phyloP scores from a whole-genome alignment of 1,284 basidiomycete species.

The Moesziomyces sp. region DNA sequence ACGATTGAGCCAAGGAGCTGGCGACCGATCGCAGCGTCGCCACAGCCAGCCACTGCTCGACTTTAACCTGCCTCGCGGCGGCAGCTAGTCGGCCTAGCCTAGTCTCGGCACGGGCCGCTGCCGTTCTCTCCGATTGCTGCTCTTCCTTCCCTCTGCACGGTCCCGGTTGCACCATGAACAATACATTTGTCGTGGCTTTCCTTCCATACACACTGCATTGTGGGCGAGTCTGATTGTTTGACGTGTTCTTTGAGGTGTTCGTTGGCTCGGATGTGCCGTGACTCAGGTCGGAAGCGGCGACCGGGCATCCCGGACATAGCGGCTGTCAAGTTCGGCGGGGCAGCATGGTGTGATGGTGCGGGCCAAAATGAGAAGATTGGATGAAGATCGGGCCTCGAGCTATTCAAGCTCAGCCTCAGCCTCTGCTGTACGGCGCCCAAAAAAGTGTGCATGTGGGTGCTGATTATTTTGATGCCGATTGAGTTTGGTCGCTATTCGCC shows the following conservation, averaged over 20 bases:
- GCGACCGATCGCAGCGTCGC: constrained; percentile 24
- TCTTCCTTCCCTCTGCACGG: background rate
- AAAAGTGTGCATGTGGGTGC: too few species aligned
- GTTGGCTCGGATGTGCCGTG: background rate
- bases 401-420: too few species aligned
- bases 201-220: background rate
- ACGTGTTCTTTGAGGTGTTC: too few species aligned
- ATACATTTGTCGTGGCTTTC: background rate
- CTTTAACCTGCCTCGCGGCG: constrained; percentile 26
- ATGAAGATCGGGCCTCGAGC: too few species aligned
- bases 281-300: background rate
- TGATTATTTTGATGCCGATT: background rate
- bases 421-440: too few species aligned
- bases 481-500: background rate
- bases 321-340: background rate
- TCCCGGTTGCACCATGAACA: background rate
- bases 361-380: too few species aligned
- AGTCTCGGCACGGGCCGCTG: background rate
- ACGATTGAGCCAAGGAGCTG: constrained; percentile 49
- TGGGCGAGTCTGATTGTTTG: background rate
- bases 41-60: constrained; percentile 42
- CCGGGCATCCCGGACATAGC: background rate
- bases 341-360: too few species aligned
- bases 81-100: background rate
- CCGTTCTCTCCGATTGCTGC: background rate